These are phyloP conservation scores for Solanum pimpinellifolium DNA, from an alignment of 257 asterid genomes.

Conservation along the genomic window DNA sequence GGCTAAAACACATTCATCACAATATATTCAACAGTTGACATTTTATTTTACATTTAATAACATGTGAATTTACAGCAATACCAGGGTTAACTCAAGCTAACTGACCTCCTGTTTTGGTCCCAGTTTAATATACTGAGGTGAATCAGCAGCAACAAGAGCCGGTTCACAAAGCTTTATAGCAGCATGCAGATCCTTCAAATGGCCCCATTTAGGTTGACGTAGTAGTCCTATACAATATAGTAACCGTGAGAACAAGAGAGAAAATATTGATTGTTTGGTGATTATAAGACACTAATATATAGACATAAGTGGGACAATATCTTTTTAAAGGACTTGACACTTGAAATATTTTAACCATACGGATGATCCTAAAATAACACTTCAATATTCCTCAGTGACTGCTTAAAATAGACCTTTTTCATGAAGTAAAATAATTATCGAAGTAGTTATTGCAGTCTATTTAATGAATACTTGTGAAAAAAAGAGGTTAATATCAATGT, in stretches of 20 bases:
- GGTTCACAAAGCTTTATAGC: conserved; percentile 90
- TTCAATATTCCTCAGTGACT: not conserved
- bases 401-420: not conserved
- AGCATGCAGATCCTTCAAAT: conserved; percentile 83
- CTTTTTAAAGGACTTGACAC: not conserved
- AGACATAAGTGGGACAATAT: not conserved
- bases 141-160: conserved; percentile 65
- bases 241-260: not conserved
- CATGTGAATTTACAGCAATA: not conserved
- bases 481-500: not conserved
- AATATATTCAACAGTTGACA: not conserved
- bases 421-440: not conserved
- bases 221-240: conserved; percentile 47
- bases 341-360: not conserved
- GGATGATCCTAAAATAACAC: not conserved
- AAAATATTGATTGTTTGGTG: not conserved
- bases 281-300: not conserved
- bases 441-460: not conserved
- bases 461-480: not conserved
- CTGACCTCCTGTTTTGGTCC: conserved; percentile 88
- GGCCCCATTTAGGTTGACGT: conserved; percentile 95
- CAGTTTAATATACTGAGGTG: conserved; percentile 69
- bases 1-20: not conserved
- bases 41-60: not conserved
- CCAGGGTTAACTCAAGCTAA: not conserved